Evolutionary conservation across 2,329 filamentous ascomycete genomes (phyloP), one percentile per base, ranked within the genome.

Genomic region (Knufia fluminis): DNA sequence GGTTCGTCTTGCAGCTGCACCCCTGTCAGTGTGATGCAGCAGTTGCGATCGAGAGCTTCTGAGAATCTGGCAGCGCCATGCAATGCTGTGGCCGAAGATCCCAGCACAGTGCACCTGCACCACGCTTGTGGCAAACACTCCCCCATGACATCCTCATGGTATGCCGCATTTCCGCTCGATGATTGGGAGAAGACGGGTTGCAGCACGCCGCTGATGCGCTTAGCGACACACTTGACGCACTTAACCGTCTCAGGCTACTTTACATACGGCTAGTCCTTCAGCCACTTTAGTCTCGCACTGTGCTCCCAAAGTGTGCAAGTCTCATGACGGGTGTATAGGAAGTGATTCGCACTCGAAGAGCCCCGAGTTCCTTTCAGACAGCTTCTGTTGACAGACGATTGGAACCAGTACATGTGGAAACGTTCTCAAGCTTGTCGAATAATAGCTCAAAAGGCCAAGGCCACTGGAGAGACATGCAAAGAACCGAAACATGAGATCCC

Each of bases 91-190:
- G 10, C 32, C 19, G 23, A 16, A 36, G 19, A 22, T 17, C 19
- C 16, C 16, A 23, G 32, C 10, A 36, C n/a, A 36, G 16, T 38
- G 6, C 31, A 12, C 22, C n/a, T 43, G 38, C 40, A 24, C 14
- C 22, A 43, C 40, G 22, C 20, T 43, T 43, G 40, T 43, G 40
- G 40, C 40, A 26, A 28, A 43, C 23, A 26, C n/a, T 16, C 7
- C 17, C 6, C 14, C n/a, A 3, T 8, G 20, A 20, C n/a, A 22
- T n/a, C 40, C 8, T 8, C n/a, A 24, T 41, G 20, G 8, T 12
- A 43, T 24, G 22, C 22, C 22, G 14, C 24, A n/a, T n/a, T 22
- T 12, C 4, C 19, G 17, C 9, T 6, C 22, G 10, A 10, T 43
- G 22, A 43, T 43, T 43, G 40, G 40, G 28, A 12, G 10, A 26